phyloP scores from a whole-genome alignment of 176 grass and related monocot species.

The Secale cereale region DNA sequence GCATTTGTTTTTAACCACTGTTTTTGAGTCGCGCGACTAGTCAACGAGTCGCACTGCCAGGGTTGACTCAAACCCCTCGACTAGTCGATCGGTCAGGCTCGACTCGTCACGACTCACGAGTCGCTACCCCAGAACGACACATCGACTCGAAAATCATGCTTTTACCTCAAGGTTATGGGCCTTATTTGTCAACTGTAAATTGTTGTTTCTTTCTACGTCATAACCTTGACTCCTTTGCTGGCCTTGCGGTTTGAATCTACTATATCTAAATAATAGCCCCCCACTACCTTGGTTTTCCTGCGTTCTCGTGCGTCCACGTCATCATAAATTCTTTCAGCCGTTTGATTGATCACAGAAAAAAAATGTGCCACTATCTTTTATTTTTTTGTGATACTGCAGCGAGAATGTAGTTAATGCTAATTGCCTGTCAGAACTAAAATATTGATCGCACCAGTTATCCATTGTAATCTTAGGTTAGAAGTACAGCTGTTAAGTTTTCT shows the following conservation, averaged over 20 bases:
- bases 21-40: too few species aligned
- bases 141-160: too few species aligned
- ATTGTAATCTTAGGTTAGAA: not conserved
- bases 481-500: not conserved
- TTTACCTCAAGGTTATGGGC: not conserved
- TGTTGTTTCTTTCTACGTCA: not conserved
- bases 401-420: conserved; percentile 16
- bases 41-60: too few species aligned
- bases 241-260: not conserved
- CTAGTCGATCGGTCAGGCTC: too few species aligned
- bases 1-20: not conserved
- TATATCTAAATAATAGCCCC: too few species aligned
- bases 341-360: not conserved
- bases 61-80: too few species aligned
- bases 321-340: too few species aligned
- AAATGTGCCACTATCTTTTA: not conserved
- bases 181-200: not conserved
- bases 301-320: too few species aligned
- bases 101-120: too few species aligned
- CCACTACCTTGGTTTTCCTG: too few species aligned
- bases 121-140: too few species aligned
- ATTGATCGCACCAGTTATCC: not conserved
- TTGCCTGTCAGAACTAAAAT: not conserved
- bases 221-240: conserved; percentile 1
- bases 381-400: not conserved